A percentile compares a stretch with the other conserved stretches of the same genome.
phyloP scores from a whole-genome alignment of 2,329 filamentous ascomycete species.

The Pseudopyrenochaeta lycopersici region DNA sequence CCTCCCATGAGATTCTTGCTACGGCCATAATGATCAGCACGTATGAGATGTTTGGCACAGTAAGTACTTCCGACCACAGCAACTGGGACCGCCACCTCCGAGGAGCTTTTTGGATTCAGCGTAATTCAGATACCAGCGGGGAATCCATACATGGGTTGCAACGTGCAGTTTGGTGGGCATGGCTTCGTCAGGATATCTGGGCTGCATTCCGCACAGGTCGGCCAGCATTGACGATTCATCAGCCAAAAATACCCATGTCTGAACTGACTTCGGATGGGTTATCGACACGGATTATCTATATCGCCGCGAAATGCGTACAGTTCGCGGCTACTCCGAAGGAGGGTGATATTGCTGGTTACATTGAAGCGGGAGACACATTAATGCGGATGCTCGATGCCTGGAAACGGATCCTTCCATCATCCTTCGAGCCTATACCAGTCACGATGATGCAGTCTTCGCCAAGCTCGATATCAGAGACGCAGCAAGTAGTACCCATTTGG shows the following conservation, averaged over 20 bases:
- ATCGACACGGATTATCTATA: conserved; percentile 62
- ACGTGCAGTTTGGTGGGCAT: conserved; percentile 71
- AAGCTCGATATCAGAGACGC: conserved; percentile 2
- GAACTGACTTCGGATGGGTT: conserved; percentile 62
- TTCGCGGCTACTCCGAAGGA: conserved; percentile 62
- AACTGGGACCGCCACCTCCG: conserved; percentile 71
- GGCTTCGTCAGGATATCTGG: conserved; percentile 72
- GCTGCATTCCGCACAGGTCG: conserved; percentile 68
- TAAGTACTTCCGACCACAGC: conserved; percentile 50
- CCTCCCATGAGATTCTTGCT: conserved; percentile 65
- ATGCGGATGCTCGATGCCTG: conserved; percentile 62
- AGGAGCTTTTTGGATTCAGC: conserved; percentile 71
- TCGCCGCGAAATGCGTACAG: conserved; percentile 66
- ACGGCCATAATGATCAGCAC: conserved; percentile 68
- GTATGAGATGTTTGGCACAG: conserved; percentile 71
- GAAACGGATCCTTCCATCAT: conserved; percentile 53
- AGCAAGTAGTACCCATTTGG: conserved; percentile 29
- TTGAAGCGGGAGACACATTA: conserved; percentile 57
- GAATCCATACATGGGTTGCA: conserved; percentile 63
- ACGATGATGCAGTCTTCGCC: conserved; percentile 15
- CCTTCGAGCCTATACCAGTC: conserved; percentile 54
- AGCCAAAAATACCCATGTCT: conserved; percentile 58
- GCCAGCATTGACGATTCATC: conserved; percentile 66
- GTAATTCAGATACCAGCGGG: conserved; percentile 67
- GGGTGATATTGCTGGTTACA: conserved; percentile 47